Evolutionary conservation across 1,284 basidiomycete species (phyloP).

Genomic region (Cutaneotrichosporon daszewskae): DNA sequence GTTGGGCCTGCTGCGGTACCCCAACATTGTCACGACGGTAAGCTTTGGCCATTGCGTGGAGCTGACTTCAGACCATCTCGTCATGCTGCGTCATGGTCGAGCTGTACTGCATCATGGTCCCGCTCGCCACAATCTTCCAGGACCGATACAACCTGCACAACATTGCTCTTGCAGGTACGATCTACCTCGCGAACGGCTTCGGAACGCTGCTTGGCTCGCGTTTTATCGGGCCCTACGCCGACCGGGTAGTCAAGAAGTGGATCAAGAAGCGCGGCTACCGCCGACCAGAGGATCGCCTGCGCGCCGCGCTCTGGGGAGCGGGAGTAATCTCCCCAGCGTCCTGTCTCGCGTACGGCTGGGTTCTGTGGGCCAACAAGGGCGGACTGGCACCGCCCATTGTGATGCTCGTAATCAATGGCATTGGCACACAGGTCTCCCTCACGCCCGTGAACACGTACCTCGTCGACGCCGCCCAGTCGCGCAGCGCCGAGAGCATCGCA

Average conservation of each 20-base stretch:
- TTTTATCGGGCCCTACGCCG: conserved; percentile 55
- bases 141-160: conserved; percentile 58
- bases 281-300: conserved; percentile 59
- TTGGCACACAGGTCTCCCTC: conserved; percentile 48
- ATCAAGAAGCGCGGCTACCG: conserved; percentile 52
- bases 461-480: conserved; percentile 55
- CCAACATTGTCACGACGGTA: conserved; percentile 53
- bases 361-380: conserved; percentile 28
- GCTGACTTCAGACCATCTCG: conserved; percentile 8
- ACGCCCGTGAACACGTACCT: conserved; percentile 55
- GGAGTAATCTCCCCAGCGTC: conserved; percentile 49
- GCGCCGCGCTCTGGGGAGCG: conserved; percentile 52
- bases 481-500: conserved; percentile 54
- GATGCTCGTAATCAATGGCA: conserved; percentile 48
- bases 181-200: conserved; percentile 58
- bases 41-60: conserved; percentile 28
- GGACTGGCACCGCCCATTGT: conserved; percentile 40
- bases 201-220: conserved; percentile 60
- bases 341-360: conserved; percentile 39
- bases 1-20: conserved; percentile 55
- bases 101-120: conserved; percentile 29
- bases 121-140: conserved; percentile 31
- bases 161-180: conserved; percentile 56
- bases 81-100: conserved; percentile 33
- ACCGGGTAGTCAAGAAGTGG: conserved; percentile 51